phyloP scores from a whole-genome alignment of 148 eudicot species.

The Rhododendron williamsianum region DNA sequence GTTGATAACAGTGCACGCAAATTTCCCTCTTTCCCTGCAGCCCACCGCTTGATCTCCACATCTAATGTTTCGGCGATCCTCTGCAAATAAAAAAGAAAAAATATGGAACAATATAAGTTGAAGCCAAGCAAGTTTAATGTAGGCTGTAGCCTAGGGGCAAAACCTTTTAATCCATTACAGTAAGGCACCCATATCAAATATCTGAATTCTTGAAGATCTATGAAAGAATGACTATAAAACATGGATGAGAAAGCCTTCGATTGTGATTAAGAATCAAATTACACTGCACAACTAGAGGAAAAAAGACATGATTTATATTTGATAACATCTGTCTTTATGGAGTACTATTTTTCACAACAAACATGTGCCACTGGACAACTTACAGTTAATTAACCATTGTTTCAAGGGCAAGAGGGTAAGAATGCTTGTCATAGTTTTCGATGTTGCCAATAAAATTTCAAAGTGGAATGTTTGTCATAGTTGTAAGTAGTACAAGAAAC shows the following conservation, averaged over 20 bases:
- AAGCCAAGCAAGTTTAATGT: not conserved
- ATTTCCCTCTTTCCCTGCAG: conserved; percentile 70
- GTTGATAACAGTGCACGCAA: conserved; percentile 67
- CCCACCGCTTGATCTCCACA: conserved; percentile 64
- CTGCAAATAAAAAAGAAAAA: conserved; percentile 24
- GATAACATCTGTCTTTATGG: not conserved
- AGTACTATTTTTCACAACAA: not conserved
- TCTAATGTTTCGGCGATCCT: conserved; percentile 57
- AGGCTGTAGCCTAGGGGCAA: not conserved
- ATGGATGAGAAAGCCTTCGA: not conserved
- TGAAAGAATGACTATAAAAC: not conserved
- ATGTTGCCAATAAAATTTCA: not conserved
- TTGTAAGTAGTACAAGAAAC: not conserved
- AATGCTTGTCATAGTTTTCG: not conserved
- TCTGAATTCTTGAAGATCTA: no score
- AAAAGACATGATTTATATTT: conserved; percentile 1
- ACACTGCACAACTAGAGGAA: not conserved
- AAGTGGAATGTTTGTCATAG: not conserved
- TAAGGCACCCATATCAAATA: conserved; percentile 6
- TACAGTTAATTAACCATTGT: not conserved
- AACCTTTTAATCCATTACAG: not conserved
- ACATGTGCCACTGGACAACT: not conserved
- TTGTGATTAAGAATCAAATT: not conserved
- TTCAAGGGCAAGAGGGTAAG: not conserved
- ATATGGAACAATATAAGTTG: not conserved